Percentiles rank a stretch among this genome's conserved stretches.
Evolutionary conservation across 2,329 filamentous ascomycete species (phyloP).

Genomic region (Cryoendolithus antarcticus): DNA sequence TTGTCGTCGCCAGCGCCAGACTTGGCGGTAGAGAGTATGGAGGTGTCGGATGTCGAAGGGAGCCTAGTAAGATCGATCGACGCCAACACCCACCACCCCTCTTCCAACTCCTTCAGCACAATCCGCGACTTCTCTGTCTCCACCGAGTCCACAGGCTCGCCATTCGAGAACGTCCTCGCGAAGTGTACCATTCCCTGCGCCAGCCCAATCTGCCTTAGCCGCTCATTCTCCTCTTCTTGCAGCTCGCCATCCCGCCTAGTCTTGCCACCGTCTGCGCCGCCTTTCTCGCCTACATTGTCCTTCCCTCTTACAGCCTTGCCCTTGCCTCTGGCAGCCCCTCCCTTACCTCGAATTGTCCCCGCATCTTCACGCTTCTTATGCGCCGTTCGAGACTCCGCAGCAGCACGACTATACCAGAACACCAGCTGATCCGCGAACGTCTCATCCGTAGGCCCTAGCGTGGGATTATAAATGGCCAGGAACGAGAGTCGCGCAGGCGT

Average conservation of each 20-base stretch:
- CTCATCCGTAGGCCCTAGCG: conserved; percentile 59
- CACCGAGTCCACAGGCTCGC: conserved; percentile 64
- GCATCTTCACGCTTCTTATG: conserved; percentile 20
- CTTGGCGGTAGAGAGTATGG: conserved; percentile 16
- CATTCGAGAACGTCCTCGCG: conserved; percentile 71
- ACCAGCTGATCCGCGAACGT: conserved; percentile 73
- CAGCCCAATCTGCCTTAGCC: conserved; percentile 81
- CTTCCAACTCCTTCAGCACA: conserved; percentile 74
- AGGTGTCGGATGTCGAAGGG: conserved; percentile 34
- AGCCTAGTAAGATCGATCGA: conserved; percentile 72
- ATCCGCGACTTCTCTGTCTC: conserved; percentile 85
- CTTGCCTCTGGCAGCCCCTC: no score
- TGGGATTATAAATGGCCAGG: conserved; percentile 89
- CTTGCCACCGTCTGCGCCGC: conserved; percentile 6
- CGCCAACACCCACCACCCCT: conserved; percentile 92
- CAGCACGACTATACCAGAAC: conserved; percentile 62
- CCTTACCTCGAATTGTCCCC: no score
- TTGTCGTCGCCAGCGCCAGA: conserved; percentile 11
- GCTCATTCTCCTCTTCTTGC: conserved; percentile 65
- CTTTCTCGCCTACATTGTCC: no score
- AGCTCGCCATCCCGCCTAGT: conserved; percentile 22
- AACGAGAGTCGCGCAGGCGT: conserved; percentile 81
- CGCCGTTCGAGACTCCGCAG: conserved; percentile 16
- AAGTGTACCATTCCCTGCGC: conserved; percentile 96
- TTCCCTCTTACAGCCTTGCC: not conserved